Evolutionary conservation across 805 yeast species (phyloP), one percentile per base, ranked within the genome.

Genomic region (Lachancea sp.): DNA sequence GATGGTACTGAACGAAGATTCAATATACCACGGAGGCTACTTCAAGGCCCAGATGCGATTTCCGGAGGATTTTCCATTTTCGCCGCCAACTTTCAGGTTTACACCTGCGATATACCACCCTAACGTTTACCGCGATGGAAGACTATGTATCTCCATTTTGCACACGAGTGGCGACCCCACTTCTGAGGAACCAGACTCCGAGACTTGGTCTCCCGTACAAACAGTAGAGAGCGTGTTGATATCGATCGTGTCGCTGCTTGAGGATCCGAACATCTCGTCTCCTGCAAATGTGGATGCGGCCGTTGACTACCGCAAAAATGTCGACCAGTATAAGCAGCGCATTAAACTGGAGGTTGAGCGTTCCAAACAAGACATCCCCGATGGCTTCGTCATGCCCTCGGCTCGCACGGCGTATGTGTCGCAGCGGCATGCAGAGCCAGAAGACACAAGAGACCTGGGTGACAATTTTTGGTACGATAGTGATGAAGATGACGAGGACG

Each of bases 211-310:
- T 16, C 94, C 89, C 2, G 92, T 86, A 2, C 96, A 89, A 67
- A 82, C 92, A 18, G 97, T 87, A 8, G 97, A 90, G 64, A 71
- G 84, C 23, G 96, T 90, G 8, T 73, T 90, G 55, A 83, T 90
- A 41, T 84, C 95, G 24, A 89, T 90, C 49, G 83, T 90, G 15
- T 87, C 96, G 7, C 72, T 90, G 38, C 72, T 90, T 53, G 95
- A 88, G 56, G 97, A 90, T 61, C 97, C 97, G 40, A 90, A 90
- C 65, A 81, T 85, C 44, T 76, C 78, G 45, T 85, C 96, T 1
- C 97, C 97, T 5, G 97, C 97, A 5, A 90, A 90, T 62, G 89
- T 90, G 37, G 97, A 90, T 62, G 97, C 97, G 13, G 84, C 95
- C 15, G 87, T 88, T 32, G 85, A 83, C 52, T 88, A 86, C 75